Base-by-base conservation (phyloP, 176 grass and related monocot species). In the Poa pratensis region DNA sequence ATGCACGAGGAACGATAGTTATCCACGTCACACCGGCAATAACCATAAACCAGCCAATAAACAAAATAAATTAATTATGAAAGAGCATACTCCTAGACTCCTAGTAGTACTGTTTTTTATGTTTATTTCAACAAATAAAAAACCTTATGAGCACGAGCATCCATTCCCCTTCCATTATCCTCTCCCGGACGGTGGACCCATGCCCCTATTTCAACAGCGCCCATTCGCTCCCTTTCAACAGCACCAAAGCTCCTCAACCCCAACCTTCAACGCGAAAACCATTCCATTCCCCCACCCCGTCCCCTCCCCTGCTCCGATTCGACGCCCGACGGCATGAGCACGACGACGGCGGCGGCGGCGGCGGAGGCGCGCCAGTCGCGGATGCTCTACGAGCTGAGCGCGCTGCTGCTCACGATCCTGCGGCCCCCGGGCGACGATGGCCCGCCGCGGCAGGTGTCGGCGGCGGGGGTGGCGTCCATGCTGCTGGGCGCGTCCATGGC, bases 401-500 rank as follows among this genome's bases (percentile, higher is more conserved):
- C 81, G 24, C 73, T 92, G 26, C 42, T 98, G 39, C 83, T 88
- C 13, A 80, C 93, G 16, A 34, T 95, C 1, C 60, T 98, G 24
- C 89, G 70, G 49, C 54, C 66, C 76, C 46, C 49, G 32, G 84
- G 51, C 26, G 42, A 42, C 43, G 69, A 1, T 40, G 61, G 35
- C 11, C 13, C 45, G 69, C 75, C 79, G 77, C 68, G 81, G 37
- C 79, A 69, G 15, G 88, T 98, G 37, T 88, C 96, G 34, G 87
- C 93, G 46, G 91, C 87, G 0, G 93, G 87, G 39, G 59, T 95
- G 48, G 93, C 89, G 15, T 92, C 93, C 45, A 94, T 95, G 83
- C 83, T 95, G 23, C 86, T 98, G 2, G 96, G 96, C 9, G 89
- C 83, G 53, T 98, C 93, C 52, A 82, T 98, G 66, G 88, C 96